Conservation (phyloP, 208 protist genomes). For the Wallacemonas sp. region DNA sequence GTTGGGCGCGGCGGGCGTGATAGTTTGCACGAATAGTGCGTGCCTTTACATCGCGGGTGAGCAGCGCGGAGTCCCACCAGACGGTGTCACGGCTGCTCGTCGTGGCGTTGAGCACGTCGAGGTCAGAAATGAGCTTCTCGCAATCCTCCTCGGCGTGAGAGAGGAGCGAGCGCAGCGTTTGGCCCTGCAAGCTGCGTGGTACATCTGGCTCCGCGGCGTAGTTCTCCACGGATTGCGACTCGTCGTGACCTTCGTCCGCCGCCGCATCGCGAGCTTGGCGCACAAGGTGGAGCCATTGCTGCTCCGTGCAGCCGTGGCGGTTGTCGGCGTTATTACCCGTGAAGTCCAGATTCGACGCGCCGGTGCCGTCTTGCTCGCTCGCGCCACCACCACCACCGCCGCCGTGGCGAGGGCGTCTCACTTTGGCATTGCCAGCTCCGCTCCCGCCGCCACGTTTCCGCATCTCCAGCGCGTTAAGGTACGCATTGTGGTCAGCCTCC, state of each 20-base stretch:
- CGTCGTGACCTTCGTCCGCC: conserved; percentile 62
- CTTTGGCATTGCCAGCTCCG: not conserved
- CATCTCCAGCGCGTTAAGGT: conserved; percentile 11
- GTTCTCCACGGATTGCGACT: conserved; percentile 71
- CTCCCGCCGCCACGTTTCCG: not conserved
- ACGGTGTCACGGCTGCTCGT: conserved; percentile 8
- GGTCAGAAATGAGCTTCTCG: not conserved
- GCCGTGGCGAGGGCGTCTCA: not conserved
- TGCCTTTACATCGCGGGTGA: conserved; percentile 71
- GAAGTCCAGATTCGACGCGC: too few relatives aligned
- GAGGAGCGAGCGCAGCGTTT: conserved; percentile 18
- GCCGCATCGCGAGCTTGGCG: conserved; percentile 53
- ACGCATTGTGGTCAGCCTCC: conserved; percentile 21
- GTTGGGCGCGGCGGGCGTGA: conserved; percentile 48
- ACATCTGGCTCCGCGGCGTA: conserved; percentile 59
- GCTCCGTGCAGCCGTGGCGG: conserved; percentile 20
- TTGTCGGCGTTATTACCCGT: conserved; percentile 9
- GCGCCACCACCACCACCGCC: not conserved
- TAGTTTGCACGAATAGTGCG: conserved; percentile 63
- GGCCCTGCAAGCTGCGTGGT: conserved; percentile 25
- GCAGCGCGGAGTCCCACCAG: conserved; percentile 80
- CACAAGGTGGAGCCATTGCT: conserved; percentile 33
- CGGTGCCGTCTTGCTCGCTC: conserved; percentile 5
- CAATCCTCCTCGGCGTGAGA: conserved; percentile 7
- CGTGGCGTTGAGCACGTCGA: conserved; percentile 3